Base-by-base conservation (phyloP, 2,329 filamentous ascomycete species). In the Chaetomium sp. region DNA sequence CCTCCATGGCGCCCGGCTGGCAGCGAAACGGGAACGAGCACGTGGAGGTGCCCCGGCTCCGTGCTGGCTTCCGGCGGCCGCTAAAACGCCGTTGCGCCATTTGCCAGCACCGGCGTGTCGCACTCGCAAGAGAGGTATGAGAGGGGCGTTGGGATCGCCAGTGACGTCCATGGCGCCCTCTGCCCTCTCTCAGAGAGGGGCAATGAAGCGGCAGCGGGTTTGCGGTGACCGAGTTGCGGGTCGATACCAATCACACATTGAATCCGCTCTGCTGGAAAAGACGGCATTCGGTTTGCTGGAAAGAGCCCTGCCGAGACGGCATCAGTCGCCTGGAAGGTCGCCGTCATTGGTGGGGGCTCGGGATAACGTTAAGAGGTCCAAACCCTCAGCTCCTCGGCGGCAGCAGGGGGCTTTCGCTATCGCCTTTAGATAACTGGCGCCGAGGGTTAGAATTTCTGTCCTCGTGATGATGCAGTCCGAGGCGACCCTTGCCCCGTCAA, bases 271-370 rank as follows among this genome's bases (percentile, higher is more conserved):
- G 31, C 27, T 60, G 57, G 51, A 64, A 60, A 42, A 62, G 21
- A 57, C 65, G 65, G 59, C 65, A 65, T 25, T 65, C 71, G 70
- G 70, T 19, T 71, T 71, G 69, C 71, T 72, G 12, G 57, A 70
- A 70, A 69, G 38, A 67, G 71, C 47, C 58, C 63, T 67, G 64
- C 70, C 71, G 69, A 69, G 69, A 63, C 60, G 56, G 64, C 57
- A 38, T 42, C 38, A 42, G 13, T 54, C 60, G 42, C 27, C 56
- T 56, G 57, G 7, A 50, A 54, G 56, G 63, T 57, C 49, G 60
- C 64, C 27, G 29, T 50, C 60, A 67, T 60, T 65, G 63, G 65
- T 10, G 61, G 66, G 38, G 54, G 38, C 19, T 62, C 33, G 53
- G 57, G 47, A 47, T 49, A 60, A 42, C 38, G 38, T 42, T 42